phyloP scores from a whole-genome alignment of 345 rosid species.

The Aethionema arabicum region DNA sequence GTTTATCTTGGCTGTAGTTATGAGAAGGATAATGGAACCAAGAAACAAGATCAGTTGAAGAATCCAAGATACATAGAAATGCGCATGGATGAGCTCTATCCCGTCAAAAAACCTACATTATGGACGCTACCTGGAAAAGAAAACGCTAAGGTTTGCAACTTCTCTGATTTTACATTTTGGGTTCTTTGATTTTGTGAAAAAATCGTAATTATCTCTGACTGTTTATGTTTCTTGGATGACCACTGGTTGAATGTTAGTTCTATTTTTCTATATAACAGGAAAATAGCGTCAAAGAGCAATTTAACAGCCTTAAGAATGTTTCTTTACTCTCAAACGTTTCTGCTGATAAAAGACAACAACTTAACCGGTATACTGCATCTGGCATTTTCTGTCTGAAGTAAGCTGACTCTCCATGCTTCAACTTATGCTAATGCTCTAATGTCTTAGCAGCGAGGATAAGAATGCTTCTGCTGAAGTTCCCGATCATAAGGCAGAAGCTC shows the following conservation, averaged over 20 bases:
- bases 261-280: constrained; percentile 46
- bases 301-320: constrained; percentile 45
- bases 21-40: constrained; percentile 44
- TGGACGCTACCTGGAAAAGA: constrained; percentile 57
- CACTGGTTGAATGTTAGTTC: neutral
- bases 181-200: constrained; percentile 12
- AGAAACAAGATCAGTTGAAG: constrained; percentile 50
- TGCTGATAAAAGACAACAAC: constrained; percentile 50
- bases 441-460: constrained; percentile 45
- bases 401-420: neutral
- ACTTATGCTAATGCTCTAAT: constrained; percentile 23
- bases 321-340: constrained; percentile 55
- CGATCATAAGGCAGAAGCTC: constrained; percentile 42
- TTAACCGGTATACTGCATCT: constrained; percentile 46
- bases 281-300: constrained; percentile 45
- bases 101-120: constrained; percentile 72
- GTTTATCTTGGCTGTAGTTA: constrained; percentile 25
- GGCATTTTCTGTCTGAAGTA: constrained; percentile 6
- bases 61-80: constrained; percentile 66
- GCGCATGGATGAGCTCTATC: constrained; percentile 72
- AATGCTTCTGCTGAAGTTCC: constrained; percentile 46
- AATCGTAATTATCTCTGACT: constrained; percentile 10
- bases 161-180: constrained; percentile 6
- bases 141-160: constrained; percentile 52
- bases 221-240: neutral